Base-by-base conservation (phyloP, 257 asterid species). In the Euphrasia confusa region DNA sequence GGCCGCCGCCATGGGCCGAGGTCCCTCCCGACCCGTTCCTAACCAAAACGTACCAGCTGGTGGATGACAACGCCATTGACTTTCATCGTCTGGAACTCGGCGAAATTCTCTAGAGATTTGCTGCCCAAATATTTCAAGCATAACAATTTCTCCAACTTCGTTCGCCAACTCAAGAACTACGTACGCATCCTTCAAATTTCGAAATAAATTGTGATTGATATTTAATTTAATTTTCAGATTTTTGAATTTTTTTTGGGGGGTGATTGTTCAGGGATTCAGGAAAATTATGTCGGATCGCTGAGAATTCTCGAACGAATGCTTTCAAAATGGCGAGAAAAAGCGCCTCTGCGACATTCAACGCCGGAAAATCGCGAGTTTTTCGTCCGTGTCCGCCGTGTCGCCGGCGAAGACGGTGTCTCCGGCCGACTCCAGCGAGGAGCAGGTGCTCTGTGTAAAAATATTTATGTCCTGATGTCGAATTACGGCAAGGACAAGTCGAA, bases 281-380 rank as follows among this genome's bases (percentile, higher is more conserved):
- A 92, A 92, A 69, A 83, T 89, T n/a, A 85, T 83, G 64, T 91
- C 99, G 21, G 99, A 92, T 76, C 82, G 99, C 11, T 92, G 97
- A 97, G 99, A 92, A 68, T 92, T 92, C 61, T 82, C 89, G 1
- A 87, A 92, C 71, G 95, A 89, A 6, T 78, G 79, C 68, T 92
- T 92, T n/a, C 76, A 84, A 7, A 78, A 66, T 74, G 96, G 84
- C 9, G 95, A 89, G 66, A 92, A 80, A 32, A 66, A 73, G 61
- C 89, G 83, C 5, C 44, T 92, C 2, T 67, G 91, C 58, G 95
- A 92, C 47, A 92, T 92, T 39, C 94, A 80, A 66, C 97, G 99
- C 28, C 89, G 95, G 67, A 92, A 87, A 79, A 66, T 84, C 3
- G 42, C 68, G 9, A 17, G 75, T 6, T 15, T 27, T 7, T 5